Evolutionary conservation across 805 yeast genomes (phyloP).

Genomic region (Hanseniaspora hatyaiensis): DNA sequence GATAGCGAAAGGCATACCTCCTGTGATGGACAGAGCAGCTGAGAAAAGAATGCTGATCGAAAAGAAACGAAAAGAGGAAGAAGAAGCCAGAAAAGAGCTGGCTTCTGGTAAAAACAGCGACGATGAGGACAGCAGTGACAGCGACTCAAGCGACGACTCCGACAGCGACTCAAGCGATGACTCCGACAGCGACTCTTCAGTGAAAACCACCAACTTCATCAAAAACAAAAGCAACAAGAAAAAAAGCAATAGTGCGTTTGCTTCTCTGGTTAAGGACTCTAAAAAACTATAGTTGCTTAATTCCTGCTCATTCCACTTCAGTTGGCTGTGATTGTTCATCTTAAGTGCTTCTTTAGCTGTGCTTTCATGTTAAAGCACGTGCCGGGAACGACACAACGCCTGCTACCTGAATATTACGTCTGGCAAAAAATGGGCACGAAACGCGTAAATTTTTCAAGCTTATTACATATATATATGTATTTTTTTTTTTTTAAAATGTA

Average conservation of each 20-base stretch:
- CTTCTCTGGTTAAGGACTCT: conserved; percentile 39
- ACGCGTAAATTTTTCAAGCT: too few relatives aligned
- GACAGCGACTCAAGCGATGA: conserved; percentile 18
- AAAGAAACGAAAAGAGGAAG: conserved; percentile 13
- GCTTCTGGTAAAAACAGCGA: conserved; percentile 3
- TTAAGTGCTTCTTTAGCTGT: too few relatives aligned
- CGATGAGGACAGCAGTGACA: conserved; percentile 9
- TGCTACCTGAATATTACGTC: too few relatives aligned
- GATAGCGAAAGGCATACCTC: conserved; percentile 56
- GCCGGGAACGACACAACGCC: too few relatives aligned
- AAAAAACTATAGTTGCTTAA: conserved; percentile 20
- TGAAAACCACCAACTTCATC: conserved; percentile 30
- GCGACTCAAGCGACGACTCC: conserved; percentile 18
- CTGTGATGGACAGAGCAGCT: conserved; percentile 40
- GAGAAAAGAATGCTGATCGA: conserved; percentile 8
- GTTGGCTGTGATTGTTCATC: too few relatives aligned
- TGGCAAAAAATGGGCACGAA: too few relatives aligned
- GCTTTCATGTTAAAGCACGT: too few relatives aligned
- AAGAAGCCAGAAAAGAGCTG: not conserved
- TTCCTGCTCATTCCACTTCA: too few relatives aligned
- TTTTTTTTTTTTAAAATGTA: too few relatives aligned
- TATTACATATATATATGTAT: too few relatives aligned
- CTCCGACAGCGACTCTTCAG: not conserved
- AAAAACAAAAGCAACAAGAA: conserved; percentile 30
- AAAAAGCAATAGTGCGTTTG: conserved; percentile 36